Percentiles rank a stretch among this genome's conserved stretches.
These are phyloP conservation scores for Neurospora terricola DNA, from an alignment of 495 filamentous ascomycete species.

Conservation along the genomic window DNA sequence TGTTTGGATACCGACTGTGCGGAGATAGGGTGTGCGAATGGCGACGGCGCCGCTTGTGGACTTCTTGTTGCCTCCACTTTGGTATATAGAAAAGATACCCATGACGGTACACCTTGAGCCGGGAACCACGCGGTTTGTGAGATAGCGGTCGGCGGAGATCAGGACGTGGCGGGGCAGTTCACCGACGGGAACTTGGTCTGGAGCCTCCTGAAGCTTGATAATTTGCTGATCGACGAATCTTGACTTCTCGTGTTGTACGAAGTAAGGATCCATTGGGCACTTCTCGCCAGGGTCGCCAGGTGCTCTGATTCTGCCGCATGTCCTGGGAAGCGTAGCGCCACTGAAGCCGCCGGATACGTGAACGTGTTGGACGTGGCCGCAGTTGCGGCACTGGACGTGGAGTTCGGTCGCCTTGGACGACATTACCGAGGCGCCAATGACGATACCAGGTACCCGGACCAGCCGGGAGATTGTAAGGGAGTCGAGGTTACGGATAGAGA, in stretches of 20 bases:
- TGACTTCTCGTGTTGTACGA: slow-evolving; percentile 87
- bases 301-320: slow-evolving; percentile 53
- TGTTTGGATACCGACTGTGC: slow-evolving; percentile 83
- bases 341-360: slow-evolving; percentile 74
- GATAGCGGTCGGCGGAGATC: slow-evolving; percentile 88
- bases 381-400: slow-evolving; percentile 82
- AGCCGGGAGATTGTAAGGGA: slow-evolving; percentile 90
- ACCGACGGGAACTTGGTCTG: slow-evolving; percentile 95
- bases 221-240: slow-evolving; percentile 97
- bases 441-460: slow-evolving; percentile 91
- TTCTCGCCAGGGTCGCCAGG: slow-evolving; percentile 50
- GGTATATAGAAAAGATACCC: slow-evolving; percentile 97
- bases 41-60: slow-evolving; percentile 72
- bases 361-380: slow-evolving; percentile 61
- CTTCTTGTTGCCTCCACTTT: slow-evolving; percentile 76
- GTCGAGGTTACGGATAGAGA: slow-evolving; percentile 89
- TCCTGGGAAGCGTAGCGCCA: slow-evolving; percentile 71
- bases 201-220: slow-evolving; percentile 95
- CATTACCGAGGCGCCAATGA: slow-evolving; percentile 94
- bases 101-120: slow-evolving; percentile 91
- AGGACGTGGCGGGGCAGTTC: slow-evolving; percentile 92
- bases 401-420: slow-evolving; percentile 89
- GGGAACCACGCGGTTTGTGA: slow-evolving; percentile 92
- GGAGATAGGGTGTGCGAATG: slow-evolving; percentile 92
- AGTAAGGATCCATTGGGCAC: slow-evolving; percentile 92